These are phyloP conservation scores for Psilocybe azurescens DNA, from an alignment of 768 basidiomycete genomes.

Conservation along the genomic window DNA sequence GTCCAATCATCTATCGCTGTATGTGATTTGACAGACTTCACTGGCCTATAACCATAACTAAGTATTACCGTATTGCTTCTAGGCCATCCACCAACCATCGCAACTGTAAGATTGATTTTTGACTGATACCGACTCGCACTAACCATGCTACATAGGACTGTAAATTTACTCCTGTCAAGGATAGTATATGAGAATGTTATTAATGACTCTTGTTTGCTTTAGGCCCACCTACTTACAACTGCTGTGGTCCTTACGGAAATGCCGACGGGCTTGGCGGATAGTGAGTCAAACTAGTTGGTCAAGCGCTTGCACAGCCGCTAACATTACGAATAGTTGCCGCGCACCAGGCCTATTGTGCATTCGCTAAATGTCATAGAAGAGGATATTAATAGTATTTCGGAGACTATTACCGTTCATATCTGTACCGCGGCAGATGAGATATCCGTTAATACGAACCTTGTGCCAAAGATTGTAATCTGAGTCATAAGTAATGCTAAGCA, in stretches of 20 bases:
- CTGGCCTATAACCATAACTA: background rate
- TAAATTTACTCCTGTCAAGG: conserved; percentile 6
- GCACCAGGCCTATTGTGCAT: conserved; percentile 22
- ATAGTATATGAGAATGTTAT: background rate
- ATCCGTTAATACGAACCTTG: too few species aligned
- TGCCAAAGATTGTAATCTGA: too few species aligned
- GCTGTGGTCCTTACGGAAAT: conserved; percentile 22
- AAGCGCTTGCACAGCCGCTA: too few species aligned
- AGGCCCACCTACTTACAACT: conserved; percentile 21
- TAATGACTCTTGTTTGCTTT: background rate
- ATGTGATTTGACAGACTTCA: conserved; percentile 5
- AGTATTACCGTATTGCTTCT: background rate
- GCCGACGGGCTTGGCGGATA: conserved; percentile 19
- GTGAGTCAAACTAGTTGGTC: conserved; percentile 9
- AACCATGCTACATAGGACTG: conserved; percentile 15
- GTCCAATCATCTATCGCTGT: conserved; percentile 20
- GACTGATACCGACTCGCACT: background rate
- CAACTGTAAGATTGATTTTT: conserved; percentile 12
- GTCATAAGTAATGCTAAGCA: too few species aligned
- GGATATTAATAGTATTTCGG: background rate
- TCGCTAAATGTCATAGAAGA: conserved; percentile 2
- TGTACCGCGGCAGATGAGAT: too few species aligned
- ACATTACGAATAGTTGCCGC: conserved; percentile 19
- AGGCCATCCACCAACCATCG: conserved; percentile 17
- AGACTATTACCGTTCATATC: too few species aligned